These are phyloP conservation scores for Hypoxylon sp. DNA, from an alignment of 2,329 filamentous ascomycete genomes.

Conservation along the genomic window DNA sequence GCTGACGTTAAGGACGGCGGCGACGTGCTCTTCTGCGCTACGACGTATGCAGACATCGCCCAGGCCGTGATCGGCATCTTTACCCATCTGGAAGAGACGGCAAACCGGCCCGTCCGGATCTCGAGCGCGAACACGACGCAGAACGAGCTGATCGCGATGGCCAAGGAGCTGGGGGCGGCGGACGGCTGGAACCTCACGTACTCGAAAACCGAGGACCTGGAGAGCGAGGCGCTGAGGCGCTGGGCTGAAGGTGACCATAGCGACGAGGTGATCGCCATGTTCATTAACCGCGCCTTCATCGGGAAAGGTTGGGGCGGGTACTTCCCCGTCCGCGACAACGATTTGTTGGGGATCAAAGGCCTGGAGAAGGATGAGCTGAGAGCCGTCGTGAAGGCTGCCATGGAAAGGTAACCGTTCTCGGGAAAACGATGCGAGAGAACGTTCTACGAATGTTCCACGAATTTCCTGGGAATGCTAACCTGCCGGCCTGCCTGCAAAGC, in stretches of 20 bases:
- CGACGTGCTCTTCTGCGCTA: slow-evolving; percentile 35
- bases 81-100: slow-evolving; percentile 35
- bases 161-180: slow-evolving; percentile 33
- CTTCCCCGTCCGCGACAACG: slow-evolving; percentile 33
- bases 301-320: slow-evolving; percentile 37
- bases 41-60: slow-evolving; percentile 32
- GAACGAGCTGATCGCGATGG: slow-evolving; percentile 32
- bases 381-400: slow-evolving; percentile 31
- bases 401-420: slow-evolving; percentile 20
- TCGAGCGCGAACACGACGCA: slow-evolving; percentile 35
- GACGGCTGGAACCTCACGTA: slow-evolving; percentile 35
- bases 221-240: slow-evolving; percentile 27
- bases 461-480: too few relatives aligned
- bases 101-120: slow-evolving; percentile 32
- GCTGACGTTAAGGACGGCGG: slow-evolving; percentile 35
- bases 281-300: slow-evolving; percentile 36
- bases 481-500: too few relatives aligned
- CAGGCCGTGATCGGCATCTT: slow-evolving; percentile 34
- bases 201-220: slow-evolving; percentile 29
- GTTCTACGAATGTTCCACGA: too few relatives aligned
- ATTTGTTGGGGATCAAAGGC: slow-evolving; percentile 33
- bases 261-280: slow-evolving; percentile 37
- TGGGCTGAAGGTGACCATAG: slow-evolving; percentile 36
- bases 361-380: slow-evolving; percentile 30
- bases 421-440: slow-evolving; percentile 14